Base-by-base conservation (phyloP, 768 basidiomycete species). In the Psilocybe cubensis region DNA sequence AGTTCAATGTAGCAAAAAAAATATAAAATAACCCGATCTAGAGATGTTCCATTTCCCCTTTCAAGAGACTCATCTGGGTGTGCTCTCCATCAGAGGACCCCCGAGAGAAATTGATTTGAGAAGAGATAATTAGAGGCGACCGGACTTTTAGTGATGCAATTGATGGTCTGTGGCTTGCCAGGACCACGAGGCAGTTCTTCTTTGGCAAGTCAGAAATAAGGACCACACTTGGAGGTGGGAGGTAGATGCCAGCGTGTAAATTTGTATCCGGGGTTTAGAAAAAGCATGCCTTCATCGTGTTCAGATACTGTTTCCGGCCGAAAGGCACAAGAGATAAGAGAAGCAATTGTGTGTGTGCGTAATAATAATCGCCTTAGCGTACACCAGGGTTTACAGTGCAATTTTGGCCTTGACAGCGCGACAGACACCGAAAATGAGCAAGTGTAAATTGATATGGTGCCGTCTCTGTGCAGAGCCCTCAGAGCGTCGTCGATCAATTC, bases 281-380 rank as follows among this genome's bases (percentile, higher is more conserved):
- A 81, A 76, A 77, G 82, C 87, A 84, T 85, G 88, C 76, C 77
- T 75, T 75, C 81, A 77, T 83, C 86, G 78, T 85, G 83, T 82
- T 78, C 70, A 54, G 23, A 73, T 80, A 74, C 77, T 82, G 76
- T 76, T 80, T 77, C 75, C 76, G 82, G 82, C 70, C 79, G 76
- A 81, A 81, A 78, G 77, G 79, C 71, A 69, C 71, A 76, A 70
- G 72, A 76, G 80, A 82, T 83, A 81, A 80, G 81, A 76, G 75
- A 78, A 72, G 64, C 65, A 44, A 45, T 52, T 52, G 46, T 49
- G 52, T 48, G 61, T 27, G 48, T 52, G n/a, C n/a, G 18, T 28
- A 55, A 49, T 29, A 49, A 43, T 35, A 52, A 25, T 59, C 24
- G 35, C 54, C 38, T 54, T 46, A 55, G 61, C 54, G 40, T 53